These are phyloP conservation scores for Diaporthe aspalathi DNA, from an alignment of 2,329 filamentous ascomycete genomes.

Conservation along the genomic window DNA sequence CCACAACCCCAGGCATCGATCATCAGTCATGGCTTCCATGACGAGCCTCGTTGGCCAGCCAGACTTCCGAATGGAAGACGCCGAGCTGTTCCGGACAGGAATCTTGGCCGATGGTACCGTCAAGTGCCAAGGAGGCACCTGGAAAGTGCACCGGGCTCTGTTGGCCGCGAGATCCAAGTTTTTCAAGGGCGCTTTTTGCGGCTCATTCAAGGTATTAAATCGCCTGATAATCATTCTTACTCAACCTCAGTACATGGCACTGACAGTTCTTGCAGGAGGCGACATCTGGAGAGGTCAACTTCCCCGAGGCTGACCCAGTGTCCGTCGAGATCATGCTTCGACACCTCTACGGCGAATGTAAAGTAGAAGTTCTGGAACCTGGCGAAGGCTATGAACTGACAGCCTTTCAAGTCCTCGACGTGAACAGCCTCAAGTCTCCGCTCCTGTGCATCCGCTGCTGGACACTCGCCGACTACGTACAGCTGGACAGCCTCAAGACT, in stretches of 20 bases:
- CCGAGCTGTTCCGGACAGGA: background rate
- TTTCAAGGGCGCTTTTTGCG: background rate
- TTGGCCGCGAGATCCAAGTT: background rate
- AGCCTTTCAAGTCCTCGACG: background rate
- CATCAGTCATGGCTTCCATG: too few species aligned
- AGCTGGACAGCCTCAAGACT: background rate
- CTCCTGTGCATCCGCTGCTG: background rate
- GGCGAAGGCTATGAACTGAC: too few species aligned
- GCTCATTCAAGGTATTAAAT: background rate
- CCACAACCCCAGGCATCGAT: too few species aligned
- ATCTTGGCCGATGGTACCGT: background rate
- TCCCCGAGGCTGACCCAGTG: conserved; percentile 39
- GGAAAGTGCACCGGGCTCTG: background rate
- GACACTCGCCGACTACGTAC: background rate
- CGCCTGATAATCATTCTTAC: too few species aligned
- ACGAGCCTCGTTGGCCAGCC: too few species aligned
- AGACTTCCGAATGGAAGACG: too few species aligned
- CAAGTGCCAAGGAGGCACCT: background rate
- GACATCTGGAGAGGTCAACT: background rate
- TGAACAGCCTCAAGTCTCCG: background rate
- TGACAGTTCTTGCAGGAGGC: background rate
- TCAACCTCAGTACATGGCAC: too few species aligned
- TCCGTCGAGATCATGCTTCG: conserved; percentile 47
- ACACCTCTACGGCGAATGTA: conserved; percentile 4
- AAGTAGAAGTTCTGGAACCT: too few species aligned